Conservation (phyloP, 257 asterid genomes). For the Solanum gracilifrons region DNA sequence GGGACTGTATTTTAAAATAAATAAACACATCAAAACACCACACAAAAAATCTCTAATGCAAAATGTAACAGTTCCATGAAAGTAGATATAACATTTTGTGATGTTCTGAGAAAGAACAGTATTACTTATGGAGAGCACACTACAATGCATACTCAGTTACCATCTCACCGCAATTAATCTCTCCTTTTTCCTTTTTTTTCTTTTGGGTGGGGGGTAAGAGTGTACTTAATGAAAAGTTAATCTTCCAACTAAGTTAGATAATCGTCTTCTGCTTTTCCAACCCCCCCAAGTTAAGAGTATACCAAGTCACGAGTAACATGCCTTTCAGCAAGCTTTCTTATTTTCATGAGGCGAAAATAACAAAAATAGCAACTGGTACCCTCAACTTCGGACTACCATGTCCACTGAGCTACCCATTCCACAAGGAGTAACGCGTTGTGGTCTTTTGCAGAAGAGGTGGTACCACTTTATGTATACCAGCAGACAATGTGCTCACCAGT, state of each 20-base stretch:
- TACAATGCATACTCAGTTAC: not conserved
- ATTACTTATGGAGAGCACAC: not conserved
- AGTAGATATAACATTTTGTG: not conserved
- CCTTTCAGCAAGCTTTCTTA: not conserved
- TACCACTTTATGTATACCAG: not conserved
- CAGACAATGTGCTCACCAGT: not conserved
- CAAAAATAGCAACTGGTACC: not conserved
- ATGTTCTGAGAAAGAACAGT: not conserved
- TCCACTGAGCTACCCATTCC: not conserved
- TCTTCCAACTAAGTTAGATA: not conserved
- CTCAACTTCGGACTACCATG: not conserved
- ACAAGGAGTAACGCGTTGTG: not conserved
- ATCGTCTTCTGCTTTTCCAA: not conserved
- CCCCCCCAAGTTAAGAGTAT: not conserved
- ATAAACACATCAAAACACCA: not conserved
- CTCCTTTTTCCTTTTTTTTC: not conserved
- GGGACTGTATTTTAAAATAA: constrained; percentile 13
- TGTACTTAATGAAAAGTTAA: not conserved
- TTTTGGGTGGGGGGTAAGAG: not conserved
- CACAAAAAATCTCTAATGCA: not conserved
- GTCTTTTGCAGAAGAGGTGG: not conserved
- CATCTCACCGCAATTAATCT: not conserved
- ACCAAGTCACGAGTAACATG: not conserved
- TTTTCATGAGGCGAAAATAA: not conserved
- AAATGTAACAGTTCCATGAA: not conserved